These are phyloP conservation scores for Dictyostelium brefeldianum DNA, from an alignment of 78 protist species.

Conservation along the genomic window DNA sequence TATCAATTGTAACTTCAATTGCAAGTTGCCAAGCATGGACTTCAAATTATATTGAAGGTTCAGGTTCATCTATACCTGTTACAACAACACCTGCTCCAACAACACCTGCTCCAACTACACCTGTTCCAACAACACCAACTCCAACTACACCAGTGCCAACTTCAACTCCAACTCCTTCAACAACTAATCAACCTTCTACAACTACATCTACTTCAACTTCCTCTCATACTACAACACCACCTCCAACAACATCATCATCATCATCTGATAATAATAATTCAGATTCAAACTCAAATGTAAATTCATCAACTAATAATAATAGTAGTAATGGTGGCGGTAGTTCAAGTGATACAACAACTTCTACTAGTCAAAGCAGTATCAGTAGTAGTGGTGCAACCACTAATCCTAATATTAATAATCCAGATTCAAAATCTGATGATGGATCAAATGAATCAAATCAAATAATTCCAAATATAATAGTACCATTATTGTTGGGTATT, in stretches of 20 bases:
- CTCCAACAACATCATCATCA: not conserved
- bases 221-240: not conserved
- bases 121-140: not conserved
- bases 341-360: not conserved
- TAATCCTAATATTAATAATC: not conserved
- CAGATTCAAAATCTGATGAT: not conserved
- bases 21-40: slow-evolving; percentile 35
- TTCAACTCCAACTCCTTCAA: not conserved
- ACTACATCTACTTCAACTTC: not conserved
- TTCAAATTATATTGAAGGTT: not conserved
- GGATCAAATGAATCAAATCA: not conserved
- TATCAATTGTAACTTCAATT: not conserved
- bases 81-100: not conserved
- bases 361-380: not conserved
- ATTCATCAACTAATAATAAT: not conserved
- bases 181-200: not conserved
- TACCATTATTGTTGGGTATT: not conserved
- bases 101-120: not conserved
- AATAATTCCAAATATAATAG: slow-evolving; percentile 3
- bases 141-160: not conserved
- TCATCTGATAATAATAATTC: too few species aligned
- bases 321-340: too few species aligned
- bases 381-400: too few species aligned
- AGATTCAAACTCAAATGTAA: not conserved
- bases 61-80: not conserved